These are phyloP conservation scores for Chrysosporium keratinophilum DNA, from an alignment of 2,329 filamentous ascomycete species.

Conservation along the genomic window DNA sequence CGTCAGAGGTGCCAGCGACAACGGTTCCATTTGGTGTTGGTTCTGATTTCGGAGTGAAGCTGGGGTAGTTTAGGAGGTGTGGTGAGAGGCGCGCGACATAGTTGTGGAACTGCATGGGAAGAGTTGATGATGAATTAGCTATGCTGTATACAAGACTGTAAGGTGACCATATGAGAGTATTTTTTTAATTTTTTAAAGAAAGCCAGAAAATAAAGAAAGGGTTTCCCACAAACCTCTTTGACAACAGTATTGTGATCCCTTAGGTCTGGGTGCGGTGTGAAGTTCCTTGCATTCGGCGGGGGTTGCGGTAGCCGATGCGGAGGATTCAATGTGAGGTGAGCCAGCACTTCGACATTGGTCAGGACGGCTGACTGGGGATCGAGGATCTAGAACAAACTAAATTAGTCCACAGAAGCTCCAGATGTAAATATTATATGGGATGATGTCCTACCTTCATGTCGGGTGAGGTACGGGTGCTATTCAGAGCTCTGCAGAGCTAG, in stretches of 20 bases:
- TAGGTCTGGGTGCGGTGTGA: slow-evolving; percentile 34
- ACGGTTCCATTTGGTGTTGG: slow-evolving; percentile 14
- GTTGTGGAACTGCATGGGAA: slow-evolving; percentile 31
- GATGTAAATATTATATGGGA: background rate
- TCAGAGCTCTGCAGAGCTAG: background rate
- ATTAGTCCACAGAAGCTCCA: background rate
- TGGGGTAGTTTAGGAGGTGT: slow-evolving; percentile 32
- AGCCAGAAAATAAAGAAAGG: background rate
- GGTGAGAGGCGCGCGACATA: slow-evolving; percentile 33
- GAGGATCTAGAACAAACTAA: slow-evolving; percentile 27
- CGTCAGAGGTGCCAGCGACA: slow-evolving; percentile 14
- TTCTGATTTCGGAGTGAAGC: slow-evolving; percentile 17
- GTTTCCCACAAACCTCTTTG: slow-evolving; percentile 31
- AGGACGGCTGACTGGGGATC: slow-evolving; percentile 38
- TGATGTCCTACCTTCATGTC: background rate
- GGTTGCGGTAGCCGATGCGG: slow-evolving; percentile 33
- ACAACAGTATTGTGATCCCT: slow-evolving; percentile 38
- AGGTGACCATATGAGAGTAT: too few relatives aligned
- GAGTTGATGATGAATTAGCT: background rate
- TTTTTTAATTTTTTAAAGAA: background rate
- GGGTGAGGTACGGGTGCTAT: background rate
- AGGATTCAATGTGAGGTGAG: slow-evolving; percentile 33
- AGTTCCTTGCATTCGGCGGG: slow-evolving; percentile 30
- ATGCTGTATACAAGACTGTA: background rate
- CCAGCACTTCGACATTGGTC: slow-evolving; percentile 37